A percentile compares a stretch with the other conserved stretches of the same genome.
Evolutionary conservation across 2,329 filamentous ascomycete genomes (phyloP).

Genomic region (Curvularia sp.): DNA sequence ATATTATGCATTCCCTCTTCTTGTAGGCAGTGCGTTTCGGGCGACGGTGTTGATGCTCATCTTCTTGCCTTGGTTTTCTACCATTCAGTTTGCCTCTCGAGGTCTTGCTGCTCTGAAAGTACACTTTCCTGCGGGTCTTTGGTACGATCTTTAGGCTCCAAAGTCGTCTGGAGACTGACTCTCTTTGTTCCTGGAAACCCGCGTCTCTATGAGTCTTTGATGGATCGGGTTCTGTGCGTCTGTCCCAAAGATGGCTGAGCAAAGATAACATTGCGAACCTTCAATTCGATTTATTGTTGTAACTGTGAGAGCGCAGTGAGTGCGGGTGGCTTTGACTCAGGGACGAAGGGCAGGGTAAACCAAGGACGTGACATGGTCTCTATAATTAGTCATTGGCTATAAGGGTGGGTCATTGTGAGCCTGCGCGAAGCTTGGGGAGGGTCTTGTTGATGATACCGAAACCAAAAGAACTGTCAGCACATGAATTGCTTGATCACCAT

Average conservation of each 20-base stretch:
- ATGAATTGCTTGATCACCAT: not conserved
- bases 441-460: not conserved
- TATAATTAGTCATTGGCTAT: not conserved
- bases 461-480: not conserved
- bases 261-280: not conserved
- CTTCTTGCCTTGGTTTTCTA: not conserved
- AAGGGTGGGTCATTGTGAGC: no score
- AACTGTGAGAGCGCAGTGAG: not conserved
- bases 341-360: not conserved
- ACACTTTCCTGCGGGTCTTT: not conserved
- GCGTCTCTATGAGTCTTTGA: not conserved
- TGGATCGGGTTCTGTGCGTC: not conserved
- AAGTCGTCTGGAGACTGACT: not conserved
- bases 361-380: not conserved
- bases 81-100: not conserved
- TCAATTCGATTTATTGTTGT: not conserved
- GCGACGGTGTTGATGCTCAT: not conserved
- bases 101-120: not conserved
- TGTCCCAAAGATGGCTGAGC: not conserved
- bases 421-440: not conserved
- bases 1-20: not conserved
- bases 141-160: not conserved
- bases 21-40: not conserved
- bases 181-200: not conserved
- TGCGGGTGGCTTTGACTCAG: not conserved